Evolutionary conservation across 495 filamentous ascomycete genomes (phyloP).

Genomic region (Rusavskia elegans): DNA sequence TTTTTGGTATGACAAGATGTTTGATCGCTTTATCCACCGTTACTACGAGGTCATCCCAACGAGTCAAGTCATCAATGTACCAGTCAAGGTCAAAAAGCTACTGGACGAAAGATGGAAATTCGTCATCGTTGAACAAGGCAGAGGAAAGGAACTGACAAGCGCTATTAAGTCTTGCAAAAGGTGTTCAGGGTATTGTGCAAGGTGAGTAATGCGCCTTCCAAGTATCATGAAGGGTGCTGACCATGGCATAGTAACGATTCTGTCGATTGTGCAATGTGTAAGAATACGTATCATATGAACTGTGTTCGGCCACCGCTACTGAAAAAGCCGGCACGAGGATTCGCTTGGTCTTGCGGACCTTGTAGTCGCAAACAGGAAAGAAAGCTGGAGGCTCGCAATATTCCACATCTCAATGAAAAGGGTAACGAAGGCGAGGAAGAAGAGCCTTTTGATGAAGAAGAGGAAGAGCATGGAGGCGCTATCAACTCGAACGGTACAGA

Average conservation of each 20-base stretch:
- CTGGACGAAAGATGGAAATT: conserved; percentile 92
- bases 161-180: conserved; percentile 93
- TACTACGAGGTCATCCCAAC: conserved; percentile 95
- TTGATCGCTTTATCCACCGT: conserved; percentile 94
- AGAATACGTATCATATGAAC: conserved; percentile 94
- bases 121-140: conserved; percentile 79
- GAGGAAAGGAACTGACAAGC: conserved; percentile 88
- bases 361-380: conserved; percentile 90
- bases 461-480: conserved; percentile 41
- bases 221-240: background rate
- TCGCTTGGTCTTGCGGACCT: conserved; percentile 93
- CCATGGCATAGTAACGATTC: conserved; percentile 55
- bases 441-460: conserved; percentile 56
- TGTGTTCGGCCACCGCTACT: conserved; percentile 85
- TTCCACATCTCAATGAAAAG: conserved; percentile 43
- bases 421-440: conserved; percentile 63
- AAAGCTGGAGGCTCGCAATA: conserved; percentile 80
- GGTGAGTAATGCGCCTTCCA: conserved; percentile 32
- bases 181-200: conserved; percentile 77
- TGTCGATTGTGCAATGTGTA: conserved; percentile 91
- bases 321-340: conserved; percentile 94
- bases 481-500: conserved; percentile 36
- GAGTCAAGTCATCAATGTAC: conserved; percentile 86
- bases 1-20: conserved; percentile 97
- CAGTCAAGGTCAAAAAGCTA: conserved; percentile 81